Evolutionary conservation across 108 stramenopile species (phyloP).

Genomic region (Conticribra guillardii): DNA sequence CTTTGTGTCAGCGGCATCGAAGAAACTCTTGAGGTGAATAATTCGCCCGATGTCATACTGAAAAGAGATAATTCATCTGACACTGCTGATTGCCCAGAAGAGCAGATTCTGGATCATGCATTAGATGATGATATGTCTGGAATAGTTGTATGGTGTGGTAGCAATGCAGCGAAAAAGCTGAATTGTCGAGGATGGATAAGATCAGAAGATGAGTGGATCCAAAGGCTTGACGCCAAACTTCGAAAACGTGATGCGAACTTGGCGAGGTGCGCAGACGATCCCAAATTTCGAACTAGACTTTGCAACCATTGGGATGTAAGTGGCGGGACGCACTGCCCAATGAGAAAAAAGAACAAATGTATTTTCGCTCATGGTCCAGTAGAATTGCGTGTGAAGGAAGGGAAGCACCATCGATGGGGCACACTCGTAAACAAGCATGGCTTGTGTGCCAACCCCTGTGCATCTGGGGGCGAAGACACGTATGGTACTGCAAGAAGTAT

Average conservation of each 20-base stretch:
- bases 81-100: neutral
- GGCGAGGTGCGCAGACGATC: slow-evolving; percentile 80
- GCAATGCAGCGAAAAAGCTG: slow-evolving; percentile 70
- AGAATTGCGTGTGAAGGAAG: slow-evolving; percentile 93
- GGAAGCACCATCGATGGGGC: slow-evolving; percentile 91
- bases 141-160: slow-evolving; percentile 85
- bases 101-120: neutral
- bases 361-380: slow-evolving; percentile 95
- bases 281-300: slow-evolving; percentile 92
- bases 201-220: slow-evolving; percentile 84
- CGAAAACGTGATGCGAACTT: slow-evolving; percentile 75
- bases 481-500: slow-evolving; percentile 82
- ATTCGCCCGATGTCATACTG: neutral
- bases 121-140: slow-evolving; percentile 63
- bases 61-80: neutral
- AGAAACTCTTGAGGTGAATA: neutral
- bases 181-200: slow-evolving; percentile 86
- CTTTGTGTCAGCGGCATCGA: neutral
- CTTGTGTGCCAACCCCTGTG: slow-evolving; percentile 74
- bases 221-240: slow-evolving; percentile 61
- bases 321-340: slow-evolving; percentile 84
- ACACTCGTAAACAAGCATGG: slow-evolving; percentile 85
- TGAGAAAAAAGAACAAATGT: slow-evolving; percentile 92
- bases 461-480: slow-evolving; percentile 93
- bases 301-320: slow-evolving; percentile 92